Evolutionary conservation across 257 asterid species (phyloP), one percentile per base, ranked within the genome.

Genomic region (Rubia yunnanensis): DNA sequence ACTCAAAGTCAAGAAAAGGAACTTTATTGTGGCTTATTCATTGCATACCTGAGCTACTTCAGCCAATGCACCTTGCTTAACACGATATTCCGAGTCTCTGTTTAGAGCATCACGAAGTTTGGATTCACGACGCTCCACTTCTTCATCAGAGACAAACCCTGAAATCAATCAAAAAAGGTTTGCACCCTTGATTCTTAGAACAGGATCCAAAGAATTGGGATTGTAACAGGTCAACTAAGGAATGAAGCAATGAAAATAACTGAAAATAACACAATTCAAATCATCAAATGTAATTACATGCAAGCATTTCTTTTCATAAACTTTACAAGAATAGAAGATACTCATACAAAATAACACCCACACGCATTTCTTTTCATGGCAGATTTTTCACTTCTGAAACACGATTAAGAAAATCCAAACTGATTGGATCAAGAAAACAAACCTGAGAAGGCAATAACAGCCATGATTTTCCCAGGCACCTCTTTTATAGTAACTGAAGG

Each of bases 361-460:
- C 54, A 11, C 6, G 9, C 36, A 3, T 1, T 35, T 32, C 59
- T 4, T 17, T 15, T 18, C 22, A 13, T 18, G 49, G 30, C 67
- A 36, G 5, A 34, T 18, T 7, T 66, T 24, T n/a, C 5, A 31
- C 10, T 4, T 50, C 26, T 28, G 30, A 55, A 13, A 55, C 60
- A 10, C 24, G n/a, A 10, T 53, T 18, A 59, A 10, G 3, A 54
- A 50, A 23, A 53, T 56, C 7, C 14, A 14, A 39, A 15, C 14
- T 28, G 24, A 17, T 60, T 53, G 11, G 10, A 41, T 66, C 27
- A 24, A 18, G 7, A 14, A 60, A 31, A 70, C 79, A 62, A 76
- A 91, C 98, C 98, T 82, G 98, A 79, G 76, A 91, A 88, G 63
- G 88, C 87, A 85, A 77, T 80, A 66, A 86, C 88, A 15, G 94